Percentiles rank a stretch among this genome's conserved stretches.
These are phyloP conservation scores for Lagenaria siceraria DNA, from an alignment of 306 rosid genomes.

Conservation along the genomic window DNA sequence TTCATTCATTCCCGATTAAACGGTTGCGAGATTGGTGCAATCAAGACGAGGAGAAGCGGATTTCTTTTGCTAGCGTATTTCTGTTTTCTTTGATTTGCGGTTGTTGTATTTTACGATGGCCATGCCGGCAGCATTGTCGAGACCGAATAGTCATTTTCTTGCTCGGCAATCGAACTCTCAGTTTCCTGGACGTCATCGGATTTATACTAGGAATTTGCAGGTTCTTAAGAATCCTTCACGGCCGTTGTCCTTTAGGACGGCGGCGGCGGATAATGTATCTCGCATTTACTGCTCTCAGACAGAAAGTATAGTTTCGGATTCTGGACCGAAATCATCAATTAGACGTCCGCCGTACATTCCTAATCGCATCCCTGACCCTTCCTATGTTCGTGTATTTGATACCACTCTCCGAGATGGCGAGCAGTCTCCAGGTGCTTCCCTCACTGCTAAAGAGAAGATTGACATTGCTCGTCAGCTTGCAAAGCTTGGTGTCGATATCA, in stretches of 20 bases:
- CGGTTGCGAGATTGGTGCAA: not conserved
- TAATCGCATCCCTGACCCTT: conserved; percentile 64
- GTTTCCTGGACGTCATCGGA: not conserved
- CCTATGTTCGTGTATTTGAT: conserved; percentile 75
- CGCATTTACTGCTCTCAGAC: not conserved
- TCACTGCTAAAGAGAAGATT: conserved; percentile 76
- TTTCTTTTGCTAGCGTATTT: not conserved
- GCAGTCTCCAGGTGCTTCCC: conserved; percentile 97
- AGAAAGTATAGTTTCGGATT: not conserved
- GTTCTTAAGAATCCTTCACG: not conserved
- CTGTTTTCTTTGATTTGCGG: not conserved
- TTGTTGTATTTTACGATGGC: not conserved
- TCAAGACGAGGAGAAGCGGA: not conserved
- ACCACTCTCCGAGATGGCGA: conserved; percentile 99
- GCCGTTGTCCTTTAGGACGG: not conserved
- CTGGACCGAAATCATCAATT: not conserved
- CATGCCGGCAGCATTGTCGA: not conserved
- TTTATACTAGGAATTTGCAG: not conserved
- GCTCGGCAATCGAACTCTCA: not conserved
- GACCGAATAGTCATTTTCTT: not conserved
- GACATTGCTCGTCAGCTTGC: conserved; percentile 82
- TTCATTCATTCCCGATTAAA: not conserved
- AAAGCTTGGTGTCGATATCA: conserved; percentile 83
- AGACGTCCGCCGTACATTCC: conserved; percentile 76
- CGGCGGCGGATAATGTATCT: not conserved